Conservation (phyloP, 805 yeast genomes). For the Candida arabinofermentans region DNA sequence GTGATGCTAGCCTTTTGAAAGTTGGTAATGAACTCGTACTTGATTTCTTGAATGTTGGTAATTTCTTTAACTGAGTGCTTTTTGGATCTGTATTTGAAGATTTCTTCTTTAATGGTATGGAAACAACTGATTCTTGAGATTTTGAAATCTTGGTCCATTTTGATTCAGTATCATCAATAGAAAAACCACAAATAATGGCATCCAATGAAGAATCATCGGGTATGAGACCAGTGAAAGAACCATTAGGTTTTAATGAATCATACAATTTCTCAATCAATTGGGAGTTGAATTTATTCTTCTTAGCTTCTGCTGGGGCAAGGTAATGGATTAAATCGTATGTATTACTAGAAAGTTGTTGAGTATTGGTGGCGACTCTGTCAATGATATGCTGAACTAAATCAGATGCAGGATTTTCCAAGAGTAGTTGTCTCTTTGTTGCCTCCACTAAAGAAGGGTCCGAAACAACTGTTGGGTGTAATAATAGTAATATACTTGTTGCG, state of each 20-base stretch:
- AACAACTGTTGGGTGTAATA: conserved; percentile 66
- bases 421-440: conserved; percentile 32
- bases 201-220: conserved; percentile 51
- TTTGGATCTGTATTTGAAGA: neutral
- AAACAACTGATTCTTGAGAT: conserved; percentile 9
- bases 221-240: conserved; percentile 50
- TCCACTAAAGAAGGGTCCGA: conserved; percentile 48
- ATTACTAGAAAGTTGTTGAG: conserved; percentile 34
- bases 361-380: conserved; percentile 51
- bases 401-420: conserved; percentile 26
- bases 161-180: conserved; percentile 36
- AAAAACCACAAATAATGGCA: conserved; percentile 64
- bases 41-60: conserved; percentile 30
- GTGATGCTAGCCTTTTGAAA: conserved; percentile 29
- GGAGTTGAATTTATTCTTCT: conserved; percentile 42
- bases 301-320: conserved; percentile 50
- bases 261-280: conserved; percentile 38
- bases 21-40: conserved; percentile 22
- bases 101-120: conserved; percentile 21
- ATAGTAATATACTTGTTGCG: conserved; percentile 32
- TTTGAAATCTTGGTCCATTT: conserved; percentile 54
- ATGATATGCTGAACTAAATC: conserved; percentile 48
- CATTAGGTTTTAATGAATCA: conserved; percentile 38
- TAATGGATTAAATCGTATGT: conserved; percentile 46
- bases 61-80: conserved; percentile 7